Conservation (phyloP, 2,329 filamentous ascomycete species). For the Exophiala sp. region DNA sequence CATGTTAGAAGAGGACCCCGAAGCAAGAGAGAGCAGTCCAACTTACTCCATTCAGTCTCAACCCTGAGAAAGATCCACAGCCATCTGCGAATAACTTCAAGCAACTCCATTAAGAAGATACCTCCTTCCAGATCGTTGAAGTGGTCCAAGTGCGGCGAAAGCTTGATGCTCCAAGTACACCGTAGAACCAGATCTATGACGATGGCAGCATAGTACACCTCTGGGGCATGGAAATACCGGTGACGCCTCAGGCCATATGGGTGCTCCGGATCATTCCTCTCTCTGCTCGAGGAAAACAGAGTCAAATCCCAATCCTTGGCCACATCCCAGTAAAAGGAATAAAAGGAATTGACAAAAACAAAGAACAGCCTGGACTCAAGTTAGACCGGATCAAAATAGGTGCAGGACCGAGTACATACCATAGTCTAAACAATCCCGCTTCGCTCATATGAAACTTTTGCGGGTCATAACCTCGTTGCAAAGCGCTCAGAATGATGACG, state of each 20-base stretch:
- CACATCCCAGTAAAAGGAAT: constrained; percentile 99
- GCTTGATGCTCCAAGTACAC: constrained; percentile 86
- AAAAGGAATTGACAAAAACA: constrained; percentile 75
- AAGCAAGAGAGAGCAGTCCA: neutral
- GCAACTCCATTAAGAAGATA: constrained; percentile 77
- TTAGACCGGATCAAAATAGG: constrained; percentile 11
- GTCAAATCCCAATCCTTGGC: constrained; percentile 94
- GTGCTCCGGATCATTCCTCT: constrained; percentile 58
- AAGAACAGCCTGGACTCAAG: constrained; percentile 58
- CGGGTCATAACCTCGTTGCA: constrained; percentile 60
- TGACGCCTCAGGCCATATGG: constrained; percentile 71
- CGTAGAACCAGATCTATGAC: constrained; percentile 71
- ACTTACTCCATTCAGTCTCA: constrained; percentile 77
- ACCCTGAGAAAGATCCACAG: constrained; percentile 96
- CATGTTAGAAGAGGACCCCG: constrained; percentile 12
- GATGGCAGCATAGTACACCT: constrained; percentile 78
- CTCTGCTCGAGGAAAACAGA: constrained; percentile 58
- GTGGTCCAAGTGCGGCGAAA: constrained; percentile 74
- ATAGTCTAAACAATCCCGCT: constrained; percentile 50
- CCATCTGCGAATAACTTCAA: constrained; percentile 86
- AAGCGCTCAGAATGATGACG: constrained; percentile 71
- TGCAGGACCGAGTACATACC: constrained; percentile 38
- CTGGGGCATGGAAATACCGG: constrained; percentile 64
- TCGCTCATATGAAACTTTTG: constrained; percentile 49
- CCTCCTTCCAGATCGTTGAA: constrained; percentile 81